These are phyloP conservation scores for Hyaloperonospora brassicae DNA, from an alignment of 352 stramenopile species.

Conservation along the genomic window DNA sequence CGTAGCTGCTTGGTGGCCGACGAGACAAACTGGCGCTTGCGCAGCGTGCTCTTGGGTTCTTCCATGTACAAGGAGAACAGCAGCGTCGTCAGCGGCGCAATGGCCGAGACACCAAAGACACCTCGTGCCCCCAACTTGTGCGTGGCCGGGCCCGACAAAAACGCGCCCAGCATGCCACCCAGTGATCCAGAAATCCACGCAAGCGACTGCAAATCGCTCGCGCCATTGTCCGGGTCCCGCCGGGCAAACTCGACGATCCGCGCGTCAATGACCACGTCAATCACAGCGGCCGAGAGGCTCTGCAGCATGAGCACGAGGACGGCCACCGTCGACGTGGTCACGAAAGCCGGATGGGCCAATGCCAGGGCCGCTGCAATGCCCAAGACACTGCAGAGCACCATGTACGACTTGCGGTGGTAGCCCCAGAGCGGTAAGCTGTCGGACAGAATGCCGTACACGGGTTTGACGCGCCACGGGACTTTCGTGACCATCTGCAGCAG, in stretches of 20 bases:
- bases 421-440: constrained; percentile 92
- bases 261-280: constrained; percentile 94
- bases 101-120: constrained; percentile 88
- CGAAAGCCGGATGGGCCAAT: constrained; percentile 45
- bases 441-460: constrained; percentile 93
- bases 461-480: constrained; percentile 93
- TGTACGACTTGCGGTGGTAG: constrained; percentile 92
- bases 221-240: constrained; percentile 68
- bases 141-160: constrained; percentile 87
- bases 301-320: constrained; percentile 69
- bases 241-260: constrained; percentile 92
- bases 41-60: constrained; percentile 54
- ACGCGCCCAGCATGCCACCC: constrained; percentile 89
- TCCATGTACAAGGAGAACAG: constrained; percentile 84
- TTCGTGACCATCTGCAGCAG: constrained; percentile 89
- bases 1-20: constrained; percentile 46
- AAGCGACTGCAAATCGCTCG: constrained; percentile 90
- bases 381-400: constrained; percentile 84
- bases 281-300: constrained; percentile 88
- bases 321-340: constrained; percentile 44
- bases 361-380: constrained; percentile 45
- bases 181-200: constrained; percentile 91
- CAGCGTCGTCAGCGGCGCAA: constrained; percentile 86
- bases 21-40: constrained; percentile 36
- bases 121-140: constrained; percentile 83